These are phyloP conservation scores for Boletus sensibilis DNA, from an alignment of 768 basidiomycete species.

Conservation along the genomic window DNA sequence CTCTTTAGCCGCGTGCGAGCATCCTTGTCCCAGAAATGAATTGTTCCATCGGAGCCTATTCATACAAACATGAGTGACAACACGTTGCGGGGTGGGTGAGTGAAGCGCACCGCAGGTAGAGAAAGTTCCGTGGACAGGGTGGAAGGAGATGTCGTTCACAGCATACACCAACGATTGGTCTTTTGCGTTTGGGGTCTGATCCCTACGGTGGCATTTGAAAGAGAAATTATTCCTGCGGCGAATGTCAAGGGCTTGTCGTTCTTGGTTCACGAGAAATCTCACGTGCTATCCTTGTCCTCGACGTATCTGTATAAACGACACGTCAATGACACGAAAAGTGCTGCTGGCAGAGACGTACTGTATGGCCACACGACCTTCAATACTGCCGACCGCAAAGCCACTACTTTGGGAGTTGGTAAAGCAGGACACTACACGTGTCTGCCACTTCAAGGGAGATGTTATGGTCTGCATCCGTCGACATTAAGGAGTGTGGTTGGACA, in stretches of 20 bases:
- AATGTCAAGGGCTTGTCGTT: not conserved
- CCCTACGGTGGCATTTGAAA: constrained; percentile 79
- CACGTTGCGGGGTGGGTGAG: constrained; percentile 22
- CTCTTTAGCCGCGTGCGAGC: constrained; percentile 89
- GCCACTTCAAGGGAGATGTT: constrained; percentile 88
- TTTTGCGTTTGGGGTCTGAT: constrained; percentile 53
- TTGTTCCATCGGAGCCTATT: constrained; percentile 76
- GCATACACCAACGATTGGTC: constrained; percentile 73
- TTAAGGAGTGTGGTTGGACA: not conserved
- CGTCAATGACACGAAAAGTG: not conserved
- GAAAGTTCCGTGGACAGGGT: constrained; percentile 82
- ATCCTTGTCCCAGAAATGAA: constrained; percentile 96
- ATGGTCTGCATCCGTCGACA: constrained; percentile 53
- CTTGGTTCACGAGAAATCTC: constrained; percentile 23
- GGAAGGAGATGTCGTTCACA: constrained; percentile 86
- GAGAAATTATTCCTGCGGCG: constrained; percentile 70
- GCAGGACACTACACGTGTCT: constrained; percentile 83
- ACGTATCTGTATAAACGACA: constrained; percentile 56
- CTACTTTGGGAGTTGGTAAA: constrained; percentile 65
- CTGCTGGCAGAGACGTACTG: constrained; percentile 61
- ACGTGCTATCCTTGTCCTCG: constrained; percentile 79
- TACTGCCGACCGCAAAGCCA: constrained; percentile 82
- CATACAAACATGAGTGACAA: constrained; percentile 10
- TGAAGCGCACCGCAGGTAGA: constrained; percentile 63
- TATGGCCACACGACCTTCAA: constrained; percentile 91